phyloP scores from a whole-genome alignment of 306 rosid genomes.

The Datisca glomerata region DNA sequence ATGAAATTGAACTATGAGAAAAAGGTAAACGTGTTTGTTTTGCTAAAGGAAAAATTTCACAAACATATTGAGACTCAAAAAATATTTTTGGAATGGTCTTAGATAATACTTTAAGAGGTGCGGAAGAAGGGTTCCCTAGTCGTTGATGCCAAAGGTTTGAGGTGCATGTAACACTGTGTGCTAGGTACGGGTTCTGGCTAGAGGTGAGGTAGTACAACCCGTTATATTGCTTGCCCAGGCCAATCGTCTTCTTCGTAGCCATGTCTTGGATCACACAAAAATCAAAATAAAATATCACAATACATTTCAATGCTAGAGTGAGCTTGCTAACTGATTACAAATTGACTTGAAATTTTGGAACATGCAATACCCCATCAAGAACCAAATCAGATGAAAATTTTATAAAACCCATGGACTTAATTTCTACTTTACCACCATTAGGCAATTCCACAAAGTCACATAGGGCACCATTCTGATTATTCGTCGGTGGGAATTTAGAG shows the following conservation, averaged over 20 bases:
- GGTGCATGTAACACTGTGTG: not conserved
- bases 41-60: constrained; percentile 7
- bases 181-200: not conserved
- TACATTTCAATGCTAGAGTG: not conserved
- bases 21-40: constrained; percentile 3
- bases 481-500: not conserved
- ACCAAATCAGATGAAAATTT: not conserved
- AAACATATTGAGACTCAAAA: not conserved
- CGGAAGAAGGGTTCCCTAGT: not conserved
- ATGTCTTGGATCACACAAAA: constrained; percentile 6
- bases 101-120: not conserved
- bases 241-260: constrained; percentile 8
- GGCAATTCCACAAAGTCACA: not conserved
- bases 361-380: not conserved
- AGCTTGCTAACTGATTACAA: constrained; percentile 8
- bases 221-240: not conserved
- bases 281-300: not conserved
- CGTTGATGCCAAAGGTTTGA: constrained; percentile 2
- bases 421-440: not conserved
- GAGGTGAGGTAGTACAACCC: not conserved
- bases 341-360: not conserved
- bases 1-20: not conserved
- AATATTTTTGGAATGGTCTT: not conserved
- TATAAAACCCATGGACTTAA: not conserved
- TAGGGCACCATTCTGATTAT: not conserved